A percentile compares a stretch with the other conserved stretches of the same genome.
Conservation (phyloP, 2,329 filamentous ascomycete species). For the Arthrocladium fulminans region DNA sequence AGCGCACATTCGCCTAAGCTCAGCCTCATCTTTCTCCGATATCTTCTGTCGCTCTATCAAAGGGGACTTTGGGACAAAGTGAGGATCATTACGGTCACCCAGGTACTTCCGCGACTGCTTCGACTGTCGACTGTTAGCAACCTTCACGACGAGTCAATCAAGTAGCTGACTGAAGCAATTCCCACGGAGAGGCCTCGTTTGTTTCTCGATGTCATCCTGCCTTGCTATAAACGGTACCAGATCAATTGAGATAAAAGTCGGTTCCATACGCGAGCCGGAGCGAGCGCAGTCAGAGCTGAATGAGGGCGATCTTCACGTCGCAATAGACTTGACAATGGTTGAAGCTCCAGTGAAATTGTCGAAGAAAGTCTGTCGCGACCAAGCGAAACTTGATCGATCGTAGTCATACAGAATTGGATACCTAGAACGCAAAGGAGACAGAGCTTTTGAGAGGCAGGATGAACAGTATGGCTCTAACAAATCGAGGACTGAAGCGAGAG, state of each 20-base stretch:
- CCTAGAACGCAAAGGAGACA: background rate
- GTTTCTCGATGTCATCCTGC: background rate
- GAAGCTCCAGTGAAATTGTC: background rate
- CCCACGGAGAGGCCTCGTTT: background rate
- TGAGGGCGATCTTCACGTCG: background rate
- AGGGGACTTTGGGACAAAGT: constrained; percentile 27
- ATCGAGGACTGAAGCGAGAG: background rate
- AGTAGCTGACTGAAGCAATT: background rate
- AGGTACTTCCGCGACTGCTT: constrained; percentile 23
- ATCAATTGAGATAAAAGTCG: background rate
- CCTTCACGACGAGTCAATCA: background rate
- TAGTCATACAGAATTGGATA: background rate
- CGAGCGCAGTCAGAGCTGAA: background rate
- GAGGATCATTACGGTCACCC: constrained; percentile 27
- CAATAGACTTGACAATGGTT: background rate
- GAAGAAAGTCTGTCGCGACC: background rate
- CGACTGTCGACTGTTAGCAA: constrained; percentile 4
- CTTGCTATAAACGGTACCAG: background rate
- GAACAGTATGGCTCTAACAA: background rate
- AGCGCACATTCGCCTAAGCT: constrained; percentile 30
- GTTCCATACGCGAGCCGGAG: background rate
- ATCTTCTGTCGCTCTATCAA: constrained; percentile 30
- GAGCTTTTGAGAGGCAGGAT: background rate
- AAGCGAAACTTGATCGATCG: background rate
- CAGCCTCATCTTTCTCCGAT: constrained; percentile 26